Evolutionary conservation across 371 early-diverging fungal genomes (phyloP), one percentile per base, ranked within the genome.

Genomic region (Mortierella sp.): DNA sequence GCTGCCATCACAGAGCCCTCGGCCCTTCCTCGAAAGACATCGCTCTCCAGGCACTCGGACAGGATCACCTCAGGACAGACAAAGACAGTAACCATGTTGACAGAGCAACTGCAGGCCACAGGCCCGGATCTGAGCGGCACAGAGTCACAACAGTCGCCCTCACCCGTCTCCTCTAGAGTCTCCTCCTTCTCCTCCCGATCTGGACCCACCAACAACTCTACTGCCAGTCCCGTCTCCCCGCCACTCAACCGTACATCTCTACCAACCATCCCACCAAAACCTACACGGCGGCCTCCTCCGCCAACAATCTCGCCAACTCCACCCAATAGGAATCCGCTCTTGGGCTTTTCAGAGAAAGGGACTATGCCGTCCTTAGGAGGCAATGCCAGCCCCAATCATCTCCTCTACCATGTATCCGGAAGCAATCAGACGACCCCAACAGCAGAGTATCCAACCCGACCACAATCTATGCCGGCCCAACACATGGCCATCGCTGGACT

Each of bases 221-320:
- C 48, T 46, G 16, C 70, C 8, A 75, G 51, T 8, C 74, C 81
- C 27, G 71, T 70, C n/a, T 78, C 80, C 6, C 75, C 80, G 29
- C 73, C 78, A 6, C 56, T 46, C 29, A 70, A 5, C 41, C 75
- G 81, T 21, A 41, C 84, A n/a, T 43, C 70, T 1, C 55, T 74
- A 43, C 84, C 81, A 2, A 49, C 81, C n/a, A 78, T 80, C 46
- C 84, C 84, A 29, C 84, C 84, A n/a, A 84, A 84, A 70, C 84
- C 84, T 21, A 84, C 84, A 10, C 71, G 84, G 73, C 60, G 76
- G 32, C 83, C 83, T 1, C 83, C 83, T 24, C 78, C 32, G 35
- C 84, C 84, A 10, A 43, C 72, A 14, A 43, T 56, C 24, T 70
- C 84, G 3, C 74, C 78, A 0, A 72, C 78, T 0, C 75, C 84